Evolutionary conservation across 2,329 filamentous ascomycete species (phyloP), one percentile per base, ranked within the genome.

Genomic region (Alternaria atra): DNA sequence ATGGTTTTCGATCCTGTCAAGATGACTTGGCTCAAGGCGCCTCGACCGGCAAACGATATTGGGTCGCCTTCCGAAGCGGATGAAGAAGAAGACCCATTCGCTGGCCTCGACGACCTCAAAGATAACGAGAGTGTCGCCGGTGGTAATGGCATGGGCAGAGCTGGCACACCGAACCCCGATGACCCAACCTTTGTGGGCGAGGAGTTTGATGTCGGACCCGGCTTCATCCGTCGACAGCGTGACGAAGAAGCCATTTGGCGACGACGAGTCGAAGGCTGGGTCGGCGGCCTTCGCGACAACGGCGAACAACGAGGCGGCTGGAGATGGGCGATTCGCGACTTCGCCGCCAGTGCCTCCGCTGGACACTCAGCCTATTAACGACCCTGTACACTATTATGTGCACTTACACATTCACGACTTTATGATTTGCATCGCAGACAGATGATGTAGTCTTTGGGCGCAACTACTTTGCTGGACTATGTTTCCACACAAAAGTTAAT

Each of bases 1-100:
- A 99, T 99, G 95, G 91, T 98, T 9, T 99, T 98, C 77, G 95
- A 99, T 75, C 95, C 95, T 4, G 90, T 93, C 64, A 92, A 92
- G 70, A 98, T 99, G 94, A 96, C 93, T 77, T 99, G 95, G 95
- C 85, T 98, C 58, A 97, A 97, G 79, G 84, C 95, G 2, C 70
- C 73, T 29, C 62, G 83, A 64, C 52, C 64, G 30, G 58, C 72
- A 6, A 69, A 71, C 60, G 78, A 68, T 67, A 79, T 72, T 61
- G 76, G 61, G 35, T 75, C 75, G 8, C 80, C 84, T 4, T 69
- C 68, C 2, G 90, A 89, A 23, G 80, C 91, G 15, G 92, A 96
- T 51, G 92, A 96, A 44, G 93, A 97, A 52, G 94, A 97, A 60
- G 94, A 97, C 76, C 91, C 94, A 6, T 97, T 98, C 79, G 94